These are phyloP conservation scores for Westerdykella sp. DNA, from an alignment of 2,329 filamentous ascomycete species.

Conservation along the genomic window DNA sequence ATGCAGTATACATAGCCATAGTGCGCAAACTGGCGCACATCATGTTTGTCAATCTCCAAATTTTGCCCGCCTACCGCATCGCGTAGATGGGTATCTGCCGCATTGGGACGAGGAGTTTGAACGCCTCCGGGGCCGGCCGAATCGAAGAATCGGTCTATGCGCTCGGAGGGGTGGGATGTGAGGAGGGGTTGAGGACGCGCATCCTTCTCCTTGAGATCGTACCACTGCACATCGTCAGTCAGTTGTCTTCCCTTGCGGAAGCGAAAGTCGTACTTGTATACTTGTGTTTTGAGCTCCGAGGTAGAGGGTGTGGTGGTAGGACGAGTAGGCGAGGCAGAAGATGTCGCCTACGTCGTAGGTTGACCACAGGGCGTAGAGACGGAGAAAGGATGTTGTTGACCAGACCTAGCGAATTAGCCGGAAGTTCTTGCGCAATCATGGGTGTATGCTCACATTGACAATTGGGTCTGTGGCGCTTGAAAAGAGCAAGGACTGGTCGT, in stretches of 20 bases:
- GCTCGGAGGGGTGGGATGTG: constrained; percentile 64
- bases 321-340: constrained; percentile 88
- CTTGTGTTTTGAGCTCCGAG: constrained; percentile 90
- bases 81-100: constrained; percentile 44
- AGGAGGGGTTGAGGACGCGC: constrained; percentile 56
- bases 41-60: constrained; percentile 73
- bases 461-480: constrained; percentile 91
- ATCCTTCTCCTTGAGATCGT: constrained; percentile 61
- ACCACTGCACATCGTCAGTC: constrained; percentile 55
- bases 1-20: constrained; percentile 96
- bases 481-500: constrained; percentile 70
- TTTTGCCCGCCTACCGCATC: constrained; percentile 56
- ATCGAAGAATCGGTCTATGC: constrained; percentile 88
- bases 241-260: not conserved
- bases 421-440: not conserved
- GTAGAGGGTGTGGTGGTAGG: constrained; percentile 73
- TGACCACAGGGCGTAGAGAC: constrained; percentile 85
- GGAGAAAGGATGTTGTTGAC: constrained; percentile 68
- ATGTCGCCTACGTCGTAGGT: constrained; percentile 92
- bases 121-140: constrained; percentile 78
- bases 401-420: constrained; percentile 53
- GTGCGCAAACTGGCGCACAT: constrained; percentile 84
- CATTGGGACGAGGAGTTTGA: constrained; percentile 65
- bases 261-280: constrained; percentile 55
- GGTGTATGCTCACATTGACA: constrained; percentile 58